phyloP scores from a whole-genome alignment of 2,329 filamentous ascomycete genomes.

The Claviceps monticola region DNA sequence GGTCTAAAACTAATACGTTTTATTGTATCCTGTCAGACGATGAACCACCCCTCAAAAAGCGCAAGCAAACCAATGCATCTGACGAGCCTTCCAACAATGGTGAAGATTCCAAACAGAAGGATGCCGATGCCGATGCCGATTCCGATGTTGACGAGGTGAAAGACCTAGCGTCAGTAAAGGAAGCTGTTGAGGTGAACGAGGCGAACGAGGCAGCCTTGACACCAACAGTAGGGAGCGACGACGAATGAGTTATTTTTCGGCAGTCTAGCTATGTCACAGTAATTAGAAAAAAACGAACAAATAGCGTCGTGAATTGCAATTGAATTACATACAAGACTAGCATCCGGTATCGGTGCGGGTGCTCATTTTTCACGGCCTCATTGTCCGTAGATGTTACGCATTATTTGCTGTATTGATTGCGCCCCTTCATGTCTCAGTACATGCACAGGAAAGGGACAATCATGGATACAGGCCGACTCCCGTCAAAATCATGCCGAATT shows the following conservation, averaged over 20 bases:
- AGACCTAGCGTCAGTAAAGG: slow-evolving; percentile 14
- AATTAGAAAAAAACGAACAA: no score
- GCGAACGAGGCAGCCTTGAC: slow-evolving; percentile 13
- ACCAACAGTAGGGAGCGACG: slow-evolving; percentile 16
- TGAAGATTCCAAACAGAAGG: slow-evolving; percentile 15
- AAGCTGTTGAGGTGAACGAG: slow-evolving; percentile 13
- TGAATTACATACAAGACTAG: neutral
- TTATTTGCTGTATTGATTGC: neutral
- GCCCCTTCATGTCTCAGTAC: neutral
- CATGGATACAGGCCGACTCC: neutral
- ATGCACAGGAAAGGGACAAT: neutral
- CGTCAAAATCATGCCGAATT: no score
- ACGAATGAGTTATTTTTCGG: slow-evolving; percentile 10
- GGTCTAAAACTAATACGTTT: neutral
- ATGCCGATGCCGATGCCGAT: slow-evolving; percentile 10
- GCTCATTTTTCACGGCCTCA: neutral
- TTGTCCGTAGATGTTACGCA: neutral
- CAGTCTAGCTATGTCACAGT: no score
- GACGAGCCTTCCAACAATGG: slow-evolving; percentile 18
- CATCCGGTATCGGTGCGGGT: neutral
- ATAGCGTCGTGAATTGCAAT: neutral
- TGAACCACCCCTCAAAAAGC: slow-evolving; percentile 37
- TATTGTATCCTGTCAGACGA: slow-evolving; percentile 14
- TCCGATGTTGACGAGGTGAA: slow-evolving; percentile 7
- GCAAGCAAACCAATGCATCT: slow-evolving; percentile 28